A percentile compares a stretch with the other conserved stretches of the same genome.
These are phyloP conservation scores for Torulaspora franciscae DNA, from an alignment of 805 yeast species.

Conservation along the genomic window DNA sequence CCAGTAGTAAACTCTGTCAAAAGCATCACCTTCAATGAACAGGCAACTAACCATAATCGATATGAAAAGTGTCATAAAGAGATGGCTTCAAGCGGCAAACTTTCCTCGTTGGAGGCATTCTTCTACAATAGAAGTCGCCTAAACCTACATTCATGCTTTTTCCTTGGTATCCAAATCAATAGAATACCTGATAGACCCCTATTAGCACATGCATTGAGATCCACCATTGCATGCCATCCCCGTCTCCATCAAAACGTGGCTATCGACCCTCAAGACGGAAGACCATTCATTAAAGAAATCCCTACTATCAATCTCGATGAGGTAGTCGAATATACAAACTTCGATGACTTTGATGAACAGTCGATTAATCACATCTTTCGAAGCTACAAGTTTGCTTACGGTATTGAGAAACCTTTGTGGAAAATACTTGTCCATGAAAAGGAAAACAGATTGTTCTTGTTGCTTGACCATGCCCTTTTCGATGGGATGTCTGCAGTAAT, in stretches of 20 bases:
- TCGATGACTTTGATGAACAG: constrained; percentile 13
- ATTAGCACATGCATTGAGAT: constrained; percentile 14
- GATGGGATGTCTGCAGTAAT: constrained; percentile 30
- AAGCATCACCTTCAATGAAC: neutral
- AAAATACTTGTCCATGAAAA: constrained; percentile 20
- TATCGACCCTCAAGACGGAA: constrained; percentile 3
- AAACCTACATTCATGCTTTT: constrained; percentile 29
- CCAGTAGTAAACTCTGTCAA: neutral
- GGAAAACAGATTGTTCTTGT: constrained; percentile 17
- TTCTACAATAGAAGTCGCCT: constrained; percentile 25
- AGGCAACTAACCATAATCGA: neutral
- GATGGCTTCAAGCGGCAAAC: constrained; percentile 2
- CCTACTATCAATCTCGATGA: constrained; percentile 17
- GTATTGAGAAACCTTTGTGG: constrained; percentile 25
- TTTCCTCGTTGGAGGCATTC: constrained; percentile 22
- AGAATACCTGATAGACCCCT: constrained; percentile 14
- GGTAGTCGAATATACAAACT: constrained; percentile 19
- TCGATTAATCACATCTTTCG: constrained; percentile 21
- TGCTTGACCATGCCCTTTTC: constrained; percentile 26
- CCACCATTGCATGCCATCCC: constrained; percentile 14
- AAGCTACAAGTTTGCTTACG: constrained; percentile 18
- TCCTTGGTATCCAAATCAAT: constrained; percentile 21
- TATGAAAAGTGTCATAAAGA: neutral
- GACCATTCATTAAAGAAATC: constrained; percentile 9
- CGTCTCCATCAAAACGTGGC: constrained; percentile 21